These are phyloP conservation scores for Fomitopsis palustris DNA, from an alignment of 1,284 basidiomycete species.

Conservation along the genomic window DNA sequence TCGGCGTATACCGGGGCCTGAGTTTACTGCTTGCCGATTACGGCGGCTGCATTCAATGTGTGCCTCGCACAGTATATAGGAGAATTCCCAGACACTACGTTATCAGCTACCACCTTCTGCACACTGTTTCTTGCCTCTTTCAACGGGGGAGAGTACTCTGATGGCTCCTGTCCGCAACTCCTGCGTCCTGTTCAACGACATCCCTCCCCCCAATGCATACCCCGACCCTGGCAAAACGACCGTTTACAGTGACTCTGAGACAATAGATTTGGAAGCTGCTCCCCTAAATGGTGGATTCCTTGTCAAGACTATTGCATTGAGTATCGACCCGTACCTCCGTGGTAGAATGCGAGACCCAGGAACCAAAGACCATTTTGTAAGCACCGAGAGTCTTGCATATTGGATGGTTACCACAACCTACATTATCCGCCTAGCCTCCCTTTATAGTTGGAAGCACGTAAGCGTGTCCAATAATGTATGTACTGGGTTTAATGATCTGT, in stretches of 20 bases:
- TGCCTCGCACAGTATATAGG: too few species aligned
- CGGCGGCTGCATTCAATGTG: too few species aligned
- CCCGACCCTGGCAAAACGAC: constrained; percentile 46
- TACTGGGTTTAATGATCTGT: too few species aligned
- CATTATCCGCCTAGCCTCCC: background rate
- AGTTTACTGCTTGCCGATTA: too few species aligned
- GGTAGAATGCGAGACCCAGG: constrained; percentile 31
- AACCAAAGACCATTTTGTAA: constrained; percentile 23
- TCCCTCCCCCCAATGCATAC: constrained; percentile 1
- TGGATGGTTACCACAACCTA: background rate
- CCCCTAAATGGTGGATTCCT: constrained; percentile 49
- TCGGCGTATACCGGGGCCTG: too few species aligned
- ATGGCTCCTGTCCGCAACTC: constrained; percentile 9
- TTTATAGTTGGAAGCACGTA: constrained; percentile 38
- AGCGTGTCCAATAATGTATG: constrained; percentile 9
- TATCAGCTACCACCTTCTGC: too few species aligned
- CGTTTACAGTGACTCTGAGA: constrained; percentile 40
- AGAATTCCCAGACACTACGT: too few species aligned
- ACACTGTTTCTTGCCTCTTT: too few species aligned
- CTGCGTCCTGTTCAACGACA: constrained; percentile 6
- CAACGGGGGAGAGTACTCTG: too few species aligned
- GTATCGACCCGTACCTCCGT: constrained; percentile 48
- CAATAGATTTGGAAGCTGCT: constrained; percentile 47
- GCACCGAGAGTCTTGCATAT: background rate
- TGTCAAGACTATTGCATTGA: constrained; percentile 45